Evolutionary conservation across 1,139 yeast species (phyloP).

Genomic region (Magnusiomyces sp.): DNA sequence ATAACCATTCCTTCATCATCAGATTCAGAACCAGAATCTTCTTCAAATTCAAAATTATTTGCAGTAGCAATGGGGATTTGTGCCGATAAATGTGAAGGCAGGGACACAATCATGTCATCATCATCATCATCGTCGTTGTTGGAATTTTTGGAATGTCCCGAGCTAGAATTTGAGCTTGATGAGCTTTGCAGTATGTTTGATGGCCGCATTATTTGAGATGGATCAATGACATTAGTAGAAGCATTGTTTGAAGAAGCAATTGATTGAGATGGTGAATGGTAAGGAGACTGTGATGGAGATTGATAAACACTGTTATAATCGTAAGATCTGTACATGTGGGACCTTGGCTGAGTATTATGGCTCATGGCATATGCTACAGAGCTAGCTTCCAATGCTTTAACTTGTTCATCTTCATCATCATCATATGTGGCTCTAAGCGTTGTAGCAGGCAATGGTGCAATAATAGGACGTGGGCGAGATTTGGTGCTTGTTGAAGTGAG

Average conservation of each 20-base stretch:
- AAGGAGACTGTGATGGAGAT: slow-evolving; percentile 19
- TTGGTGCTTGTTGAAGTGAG: slow-evolving; percentile 1
- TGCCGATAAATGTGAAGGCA: slow-evolving; percentile 14
- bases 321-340: slow-evolving; percentile 69
- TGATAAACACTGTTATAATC: slow-evolving; percentile 77
- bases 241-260: slow-evolving; percentile 3
- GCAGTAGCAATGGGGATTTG: slow-evolving; percentile 6
- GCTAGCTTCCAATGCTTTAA: slow-evolving; percentile 34
- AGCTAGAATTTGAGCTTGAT: neutral
- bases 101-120: neutral
- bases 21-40: neutral
- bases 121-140: neutral
- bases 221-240: neutral
- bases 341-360: slow-evolving; percentile 63
- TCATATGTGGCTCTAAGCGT: slow-evolving; percentile 71
- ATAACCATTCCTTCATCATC: neutral
- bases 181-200: neutral
- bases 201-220: neutral
- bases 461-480: slow-evolving; percentile 35
- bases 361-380: slow-evolving; percentile 45
- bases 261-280: slow-evolving; percentile 8
- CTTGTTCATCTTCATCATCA: slow-evolving; percentile 54
- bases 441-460: slow-evolving; percentile 73
- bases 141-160: slow-evolving; percentile 1
- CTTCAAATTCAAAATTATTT: neutral